Percentiles rank a stretch among this genome's conserved stretches.
Evolutionary conservation across 2,329 filamentous ascomycete genomes (phyloP).

Genomic region (Ceratocystis destructans): DNA sequence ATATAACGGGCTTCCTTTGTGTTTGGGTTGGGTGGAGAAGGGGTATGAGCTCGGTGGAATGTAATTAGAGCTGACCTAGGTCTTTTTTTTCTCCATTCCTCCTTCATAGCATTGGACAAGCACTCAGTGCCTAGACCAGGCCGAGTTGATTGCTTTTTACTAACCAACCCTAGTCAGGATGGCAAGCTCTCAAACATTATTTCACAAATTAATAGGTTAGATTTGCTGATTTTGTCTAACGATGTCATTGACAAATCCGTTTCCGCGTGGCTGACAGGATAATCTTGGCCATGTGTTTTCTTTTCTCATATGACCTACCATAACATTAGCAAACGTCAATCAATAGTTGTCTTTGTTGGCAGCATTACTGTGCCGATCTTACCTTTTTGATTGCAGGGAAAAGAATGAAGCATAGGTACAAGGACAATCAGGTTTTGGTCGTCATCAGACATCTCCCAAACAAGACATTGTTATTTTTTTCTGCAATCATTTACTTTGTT

Average conservation of each 20-base stretch:
- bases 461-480: not conserved
- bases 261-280: constrained; percentile 2
- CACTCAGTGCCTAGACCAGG: not conserved
- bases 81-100: not conserved
- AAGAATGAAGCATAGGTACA: not conserved
- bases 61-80: not conserved
- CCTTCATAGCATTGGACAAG: not conserved
- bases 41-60: not conserved
- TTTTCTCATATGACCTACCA: not conserved
- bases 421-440: no score
- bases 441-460: not conserved
- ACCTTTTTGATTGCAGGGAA: not conserved
- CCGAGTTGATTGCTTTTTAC: not conserved
- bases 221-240: not conserved
- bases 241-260: not conserved
- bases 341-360: not conserved
- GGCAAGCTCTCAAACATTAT: not conserved
- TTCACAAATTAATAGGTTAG: not conserved
- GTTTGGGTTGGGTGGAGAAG: not conserved
- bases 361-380: not conserved
- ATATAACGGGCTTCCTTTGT: constrained; percentile 3
- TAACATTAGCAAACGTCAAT: not conserved
- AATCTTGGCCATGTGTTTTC: not conserved
- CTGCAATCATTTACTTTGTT: not conserved
- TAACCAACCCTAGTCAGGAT: not conserved